Conservation (phyloP, 129 eudicot species). For the Heracleum sosnowskyi region DNA sequence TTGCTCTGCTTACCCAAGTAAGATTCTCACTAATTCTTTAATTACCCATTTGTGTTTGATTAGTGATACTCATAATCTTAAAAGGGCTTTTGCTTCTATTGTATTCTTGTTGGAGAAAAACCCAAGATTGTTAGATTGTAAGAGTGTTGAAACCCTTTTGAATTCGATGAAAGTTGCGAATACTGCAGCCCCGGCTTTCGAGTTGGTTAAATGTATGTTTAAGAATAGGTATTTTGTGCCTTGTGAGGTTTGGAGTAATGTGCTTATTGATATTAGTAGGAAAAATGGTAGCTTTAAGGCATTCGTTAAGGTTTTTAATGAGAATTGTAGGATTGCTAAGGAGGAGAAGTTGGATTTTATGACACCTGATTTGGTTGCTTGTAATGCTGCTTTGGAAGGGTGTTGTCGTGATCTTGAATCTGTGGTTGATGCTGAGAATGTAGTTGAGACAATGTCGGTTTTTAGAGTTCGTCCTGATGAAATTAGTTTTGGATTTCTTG, state of each 20-base stretch:
- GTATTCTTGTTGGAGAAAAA: conserved; percentile 60
- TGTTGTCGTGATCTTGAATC: conserved; percentile 67
- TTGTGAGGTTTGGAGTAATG: conserved; percentile 59
- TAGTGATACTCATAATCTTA: conserved; percentile 51
- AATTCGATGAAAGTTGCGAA: conserved; percentile 35
- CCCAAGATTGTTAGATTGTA: conserved; percentile 45
- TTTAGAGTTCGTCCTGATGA: conserved; percentile 64
- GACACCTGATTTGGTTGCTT: conserved; percentile 74
- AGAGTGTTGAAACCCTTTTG: conserved; percentile 48
- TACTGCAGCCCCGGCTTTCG: conserved; percentile 77
- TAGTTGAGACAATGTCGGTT: conserved; percentile 64
- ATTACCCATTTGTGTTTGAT: conserved; percentile 50
- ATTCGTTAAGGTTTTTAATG: conserved; percentile 58
- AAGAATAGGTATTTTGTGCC: conserved; percentile 78
- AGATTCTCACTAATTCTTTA: conserved; percentile 57
- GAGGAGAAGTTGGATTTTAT: conserved; percentile 66
- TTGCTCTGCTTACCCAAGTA: conserved; percentile 52
- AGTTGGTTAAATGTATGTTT: conserved; percentile 68
- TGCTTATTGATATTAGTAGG: conserved; percentile 54
- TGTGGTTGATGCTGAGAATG: conserved; percentile 59
- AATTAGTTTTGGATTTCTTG: conserved; percentile 67
- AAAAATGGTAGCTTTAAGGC: conserved; percentile 50
- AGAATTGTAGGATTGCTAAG: conserved; percentile 69
- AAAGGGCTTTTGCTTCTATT: conserved; percentile 81
- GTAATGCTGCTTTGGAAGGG: conserved; percentile 86